Evolutionary conservation across 2,329 filamentous ascomycete genomes (phyloP).

Genomic region (Phyllosticta capitalensis): DNA sequence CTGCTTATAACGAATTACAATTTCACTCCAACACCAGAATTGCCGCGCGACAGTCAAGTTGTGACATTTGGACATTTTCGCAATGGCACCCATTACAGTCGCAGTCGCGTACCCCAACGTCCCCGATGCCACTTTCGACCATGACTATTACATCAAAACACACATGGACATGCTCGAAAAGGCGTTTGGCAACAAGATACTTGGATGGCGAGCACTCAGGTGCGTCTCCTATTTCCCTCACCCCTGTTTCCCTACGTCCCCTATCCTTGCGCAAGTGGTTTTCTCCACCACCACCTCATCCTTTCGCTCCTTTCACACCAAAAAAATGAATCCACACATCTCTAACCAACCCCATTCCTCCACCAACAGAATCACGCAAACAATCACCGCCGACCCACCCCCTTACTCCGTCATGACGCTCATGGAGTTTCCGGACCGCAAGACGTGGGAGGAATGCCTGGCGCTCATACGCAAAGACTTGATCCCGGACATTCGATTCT

Average conservation of each 20-base stretch:
- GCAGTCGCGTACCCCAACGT: not conserved
- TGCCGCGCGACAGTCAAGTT: not conserved
- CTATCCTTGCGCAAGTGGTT: too few species aligned
- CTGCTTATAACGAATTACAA: too few species aligned
- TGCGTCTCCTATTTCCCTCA: not conserved
- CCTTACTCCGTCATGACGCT: slow-evolving; percentile 39
- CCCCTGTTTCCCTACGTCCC: too few species aligned
- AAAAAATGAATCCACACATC: not conserved
- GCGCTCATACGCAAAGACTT: not conserved
- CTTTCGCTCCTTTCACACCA: too few species aligned
- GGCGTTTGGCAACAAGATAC: not conserved
- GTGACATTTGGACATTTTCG: too few species aligned
- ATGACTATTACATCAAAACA: not conserved
- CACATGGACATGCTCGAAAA: not conserved
- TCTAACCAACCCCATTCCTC: too few species aligned
- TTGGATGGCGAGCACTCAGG: not conserved
- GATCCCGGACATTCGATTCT: too few species aligned
- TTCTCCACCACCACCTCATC: not conserved
- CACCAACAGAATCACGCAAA: slow-evolving; percentile 48
- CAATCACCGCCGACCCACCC: slow-evolving; percentile 34
- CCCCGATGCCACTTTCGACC: not conserved
- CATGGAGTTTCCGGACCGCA: slow-evolving; percentile 44
- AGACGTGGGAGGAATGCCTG: not conserved
- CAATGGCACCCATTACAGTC: not conserved
- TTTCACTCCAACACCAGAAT: too few species aligned